Base-by-base conservation (phyloP, 352 stramenopile species). In the Phytophthora tubulina region DNA sequence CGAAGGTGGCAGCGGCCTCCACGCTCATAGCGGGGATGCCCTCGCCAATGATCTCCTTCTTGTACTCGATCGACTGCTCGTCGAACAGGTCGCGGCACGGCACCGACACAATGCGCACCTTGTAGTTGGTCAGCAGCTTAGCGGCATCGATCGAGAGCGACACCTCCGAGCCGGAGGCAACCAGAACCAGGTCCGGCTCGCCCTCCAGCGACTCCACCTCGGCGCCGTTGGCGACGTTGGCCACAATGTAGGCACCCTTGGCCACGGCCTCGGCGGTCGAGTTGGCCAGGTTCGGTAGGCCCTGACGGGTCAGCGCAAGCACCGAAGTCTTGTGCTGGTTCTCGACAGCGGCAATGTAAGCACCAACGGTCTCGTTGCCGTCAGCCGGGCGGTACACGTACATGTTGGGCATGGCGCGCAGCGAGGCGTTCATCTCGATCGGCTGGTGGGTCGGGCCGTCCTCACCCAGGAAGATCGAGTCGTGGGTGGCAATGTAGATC, bases 381-480 rank as follows among this genome's bases (percentile, higher is more conserved):
- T 99, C 98, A 10, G 97, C 97, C 36, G 98, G 97, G 64, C 98
- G 96, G 79, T 99, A 98, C 44, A 99, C 89, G 78, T 98, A 97
- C 78, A 99, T 98, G 86, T 99, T 99, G 36, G 98, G 98, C 89
- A 99, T 99, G 36, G 91, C 90, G 53, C 98, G 92, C 35, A 99
- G 77, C 70, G 88, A 91, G 63, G 97, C 95, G 78, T 99, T 94
- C 81, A 98, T 99, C 86, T 99, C 98, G 60, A 99, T 97, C 33
- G 98, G 98, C 88, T 99, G 98, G 85, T 99, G 98, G 64, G 98
- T 99, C 52, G 98, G 98, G 65, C 98, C 98, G 82, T 99, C 98
- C 82, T 99, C 98, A 53, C 98, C 98, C 32, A 99, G 81, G 66
- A 98, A 98, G 85, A 99, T 99, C n/a, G 90, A 98, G 88, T 99